A percentile compares a stretch with the other conserved stretches of the same genome.
These are phyloP conservation scores for Phytophthora boehmeriae DNA, from an alignment of 352 stramenopile genomes.

Conservation along the genomic window DNA sequence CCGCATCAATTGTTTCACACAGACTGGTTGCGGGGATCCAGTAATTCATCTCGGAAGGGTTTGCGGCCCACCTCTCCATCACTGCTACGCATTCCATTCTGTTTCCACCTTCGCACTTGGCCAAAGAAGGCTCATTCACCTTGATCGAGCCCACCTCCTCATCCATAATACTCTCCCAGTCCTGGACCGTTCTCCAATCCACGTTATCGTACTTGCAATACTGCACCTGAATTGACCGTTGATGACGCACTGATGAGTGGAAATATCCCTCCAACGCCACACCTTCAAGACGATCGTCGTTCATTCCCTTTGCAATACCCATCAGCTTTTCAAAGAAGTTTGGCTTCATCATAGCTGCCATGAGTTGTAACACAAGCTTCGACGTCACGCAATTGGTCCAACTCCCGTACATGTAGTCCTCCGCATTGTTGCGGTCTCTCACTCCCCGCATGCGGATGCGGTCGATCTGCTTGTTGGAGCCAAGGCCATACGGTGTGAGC, in stretches of 20 bases:
- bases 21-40: too few species aligned
- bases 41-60: too few species aligned
- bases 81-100: too few species aligned
- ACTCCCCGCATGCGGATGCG: too few species aligned
- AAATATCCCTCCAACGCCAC: conserved; percentile 20
- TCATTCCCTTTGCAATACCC: conserved; percentile 5
- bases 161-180: too few species aligned
- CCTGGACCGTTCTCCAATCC: too few species aligned
- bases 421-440: too few species aligned
- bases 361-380: not conserved
- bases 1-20: conserved; percentile 20
- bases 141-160: too few species aligned
- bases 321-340: conserved; percentile 10
- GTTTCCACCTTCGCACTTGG: too few species aligned
- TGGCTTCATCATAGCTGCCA: not conserved
- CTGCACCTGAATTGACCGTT: not conserved
- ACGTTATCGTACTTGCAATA: conserved; percentile 10
- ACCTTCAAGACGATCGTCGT: conserved; percentile 22
- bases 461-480: not conserved
- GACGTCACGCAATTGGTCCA: conserved; percentile 5
- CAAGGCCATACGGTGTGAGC: not conserved
- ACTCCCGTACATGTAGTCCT: not conserved
- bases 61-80: too few species aligned
- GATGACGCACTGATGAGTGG: conserved; percentile 8
- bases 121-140: too few species aligned